Percentiles rank a stretch among this genome's conserved stretches.
Conservation (phyloP, 1,284 basidiomycete genomes). For the Tilletia caries region DNA sequence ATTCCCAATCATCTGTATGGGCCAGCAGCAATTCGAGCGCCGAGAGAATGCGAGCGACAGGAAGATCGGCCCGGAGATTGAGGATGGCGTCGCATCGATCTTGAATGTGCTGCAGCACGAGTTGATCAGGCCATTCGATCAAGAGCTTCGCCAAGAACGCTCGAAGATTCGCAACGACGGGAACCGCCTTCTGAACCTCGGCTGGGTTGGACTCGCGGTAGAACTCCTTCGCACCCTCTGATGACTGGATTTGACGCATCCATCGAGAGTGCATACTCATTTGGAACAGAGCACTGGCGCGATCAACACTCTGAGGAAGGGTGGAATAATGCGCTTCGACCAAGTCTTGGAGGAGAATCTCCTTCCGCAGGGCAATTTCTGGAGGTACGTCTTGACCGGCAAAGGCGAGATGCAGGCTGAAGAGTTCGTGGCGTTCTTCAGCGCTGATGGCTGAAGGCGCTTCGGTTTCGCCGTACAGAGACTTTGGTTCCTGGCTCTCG, state of each 20-base stretch:
- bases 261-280: constrained; percentile 5
- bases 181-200: constrained; percentile 33
- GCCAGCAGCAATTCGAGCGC: constrained; percentile 80
- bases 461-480: neutral
- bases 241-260: neutral
- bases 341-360: neutral
- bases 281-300: neutral
- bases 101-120: constrained; percentile 82
- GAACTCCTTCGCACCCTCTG: constrained; percentile 30
- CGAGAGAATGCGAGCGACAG: constrained; percentile 78
- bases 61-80: constrained; percentile 65
- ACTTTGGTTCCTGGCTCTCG: neutral
- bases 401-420: neutral
- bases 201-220: constrained; percentile 41
- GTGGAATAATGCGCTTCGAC: neutral
- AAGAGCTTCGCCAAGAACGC: constrained; percentile 58
- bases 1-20: constrained; percentile 95
- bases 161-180: constrained; percentile 34
- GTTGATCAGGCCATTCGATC: constrained; percentile 91
- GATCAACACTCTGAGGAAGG: neutral
- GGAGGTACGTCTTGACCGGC: neutral
- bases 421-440: neutral
- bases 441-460: neutral
- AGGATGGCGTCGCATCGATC: constrained; percentile 72
- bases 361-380: neutral